Conservation (phyloP, 148 eudicot species). For the Nyssa sinensis region DNA sequence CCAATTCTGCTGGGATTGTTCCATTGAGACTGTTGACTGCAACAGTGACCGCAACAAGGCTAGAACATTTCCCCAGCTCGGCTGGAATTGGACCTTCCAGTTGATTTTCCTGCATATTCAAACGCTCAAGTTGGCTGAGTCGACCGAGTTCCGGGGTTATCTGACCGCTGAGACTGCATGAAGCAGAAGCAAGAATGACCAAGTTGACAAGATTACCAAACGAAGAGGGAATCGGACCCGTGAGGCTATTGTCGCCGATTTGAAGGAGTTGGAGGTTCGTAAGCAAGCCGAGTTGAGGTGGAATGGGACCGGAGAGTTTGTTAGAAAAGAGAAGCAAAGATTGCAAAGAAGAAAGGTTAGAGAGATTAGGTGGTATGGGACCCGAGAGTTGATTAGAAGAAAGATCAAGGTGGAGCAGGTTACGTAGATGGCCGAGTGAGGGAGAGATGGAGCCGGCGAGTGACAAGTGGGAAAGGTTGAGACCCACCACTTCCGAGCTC, state of each 20-base stretch:
- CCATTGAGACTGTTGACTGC: slow-evolving; percentile 71
- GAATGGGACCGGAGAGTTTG: slow-evolving; percentile 73
- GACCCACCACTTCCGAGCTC: slow-evolving; percentile 31
- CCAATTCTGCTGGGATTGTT: slow-evolving; percentile 51
- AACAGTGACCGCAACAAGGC: slow-evolving; percentile 49
- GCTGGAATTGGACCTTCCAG: slow-evolving; percentile 63
- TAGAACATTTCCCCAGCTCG: slow-evolving; percentile 59
- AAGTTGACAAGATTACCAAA: slow-evolving; percentile 59
- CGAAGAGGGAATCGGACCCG: slow-evolving; percentile 60
- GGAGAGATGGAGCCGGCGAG: slow-evolving; percentile 69
- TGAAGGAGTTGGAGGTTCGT: slow-evolving; percentile 50
- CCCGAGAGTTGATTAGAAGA: slow-evolving; percentile 71
- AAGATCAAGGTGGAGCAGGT: slow-evolving; percentile 82
- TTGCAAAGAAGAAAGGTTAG: slow-evolving; percentile 59
- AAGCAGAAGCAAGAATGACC: slow-evolving; percentile 70
- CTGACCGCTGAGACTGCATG: slow-evolving; percentile 61
- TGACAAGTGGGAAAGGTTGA: slow-evolving; percentile 65
- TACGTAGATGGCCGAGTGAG: slow-evolving; percentile 42
- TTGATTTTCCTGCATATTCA: slow-evolving; percentile 65
- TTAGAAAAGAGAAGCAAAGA: slow-evolving; percentile 73
- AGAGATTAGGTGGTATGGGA: slow-evolving; percentile 86
- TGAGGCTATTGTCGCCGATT: slow-evolving; percentile 79
- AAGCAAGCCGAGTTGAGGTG: slow-evolving; percentile 64
- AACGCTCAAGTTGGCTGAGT: slow-evolving; percentile 38
- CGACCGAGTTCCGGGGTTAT: slow-evolving; percentile 67